A percentile compares a stretch with the other conserved stretches of the same genome.
phyloP scores from a whole-genome alignment of 805 yeast species.

The Lipomyces orientalis region DNA sequence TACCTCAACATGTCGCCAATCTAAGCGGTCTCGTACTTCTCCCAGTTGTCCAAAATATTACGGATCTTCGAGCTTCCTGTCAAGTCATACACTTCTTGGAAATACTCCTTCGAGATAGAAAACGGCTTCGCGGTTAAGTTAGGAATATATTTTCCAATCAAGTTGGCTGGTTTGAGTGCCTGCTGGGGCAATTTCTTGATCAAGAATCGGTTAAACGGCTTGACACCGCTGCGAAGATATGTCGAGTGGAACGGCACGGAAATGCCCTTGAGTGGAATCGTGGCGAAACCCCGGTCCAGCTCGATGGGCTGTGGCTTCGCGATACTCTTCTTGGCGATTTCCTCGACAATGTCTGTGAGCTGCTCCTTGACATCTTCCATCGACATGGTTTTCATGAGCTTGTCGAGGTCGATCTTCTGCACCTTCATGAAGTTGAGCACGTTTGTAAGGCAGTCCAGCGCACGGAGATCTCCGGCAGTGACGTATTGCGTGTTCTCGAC shows the following conservation, averaged over 20 bases:
- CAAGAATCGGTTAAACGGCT: slow-evolving; percentile 97
- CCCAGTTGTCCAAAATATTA: slow-evolving; percentile 94
- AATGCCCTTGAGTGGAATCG: slow-evolving; percentile 96
- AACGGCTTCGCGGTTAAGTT: slow-evolving; percentile 98
- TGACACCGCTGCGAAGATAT: slow-evolving; percentile 97
- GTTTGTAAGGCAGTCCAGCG: slow-evolving; percentile 87
- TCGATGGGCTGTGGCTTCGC: slow-evolving; percentile 97
- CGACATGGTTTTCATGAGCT: slow-evolving; percentile 79
- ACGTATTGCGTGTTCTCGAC: slow-evolving; percentile 99
- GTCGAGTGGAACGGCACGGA: slow-evolving; percentile 99
- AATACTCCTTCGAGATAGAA: slow-evolving; percentile 93
- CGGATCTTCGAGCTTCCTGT: slow-evolving; percentile 92
- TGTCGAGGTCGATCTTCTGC: slow-evolving; percentile 91
- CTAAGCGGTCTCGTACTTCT: slow-evolving; percentile 59
- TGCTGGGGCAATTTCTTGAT: slow-evolving; percentile 93
- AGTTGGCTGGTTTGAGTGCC: slow-evolving; percentile 91
- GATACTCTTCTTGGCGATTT: slow-evolving; percentile 76
- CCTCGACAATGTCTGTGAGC: slow-evolving; percentile 83
- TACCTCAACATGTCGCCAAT: not conserved
- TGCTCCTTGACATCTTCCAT: slow-evolving; percentile 89
- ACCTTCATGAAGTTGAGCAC: slow-evolving; percentile 91
- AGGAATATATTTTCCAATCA: slow-evolving; percentile 96
- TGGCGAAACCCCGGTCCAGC: slow-evolving; percentile 95
- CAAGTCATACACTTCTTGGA: slow-evolving; percentile 91
- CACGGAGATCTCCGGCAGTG: slow-evolving; percentile 98